Base-by-base conservation (phyloP, 1,139 yeast species). In the Pneumocystis wakefieldiae region DNA sequence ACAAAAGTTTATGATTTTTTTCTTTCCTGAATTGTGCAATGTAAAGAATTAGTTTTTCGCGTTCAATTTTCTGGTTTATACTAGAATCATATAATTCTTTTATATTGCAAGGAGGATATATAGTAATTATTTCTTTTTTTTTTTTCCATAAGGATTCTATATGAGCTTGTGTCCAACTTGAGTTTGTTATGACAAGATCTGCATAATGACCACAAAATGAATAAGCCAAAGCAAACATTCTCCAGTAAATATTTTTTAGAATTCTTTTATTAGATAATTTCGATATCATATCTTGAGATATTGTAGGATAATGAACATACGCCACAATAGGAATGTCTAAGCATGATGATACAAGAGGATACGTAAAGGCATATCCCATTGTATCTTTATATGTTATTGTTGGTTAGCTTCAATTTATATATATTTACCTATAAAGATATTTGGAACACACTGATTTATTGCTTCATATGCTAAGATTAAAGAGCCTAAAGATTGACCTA, bases 11-110 rank as follows among this genome's bases (percentile, higher is more conserved):
- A 71, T 94, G 98, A 67, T 98, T 83, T 74, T 94, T 94, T 73
- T 94, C 99, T 0, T 96, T 94, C 65, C 99, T 82, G 75, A 88
- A 94, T 74, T 94, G 99, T 0, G 97, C 97, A 62, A 94, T 76
- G 66, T 86, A 89, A 8, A 92, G 79, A 65, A 90, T 77, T 42
- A 79, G 78, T 63, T 85, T 82, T 63, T 78, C 75, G 66, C 95
- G 78, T 0, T 66, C 65, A 36, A 60, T 64, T 15, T 65, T 67
- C 3, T 68, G 38, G 15, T 67, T 67, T 12, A 71, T 69, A 19
- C 67, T 68, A 57, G 76, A 73, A 48, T 48, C 32, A 19, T 48
- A 48, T 19, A 80, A 73, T 62, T 77, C 77, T 68, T 83, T 87
- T 5, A 87, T 83, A 3, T 90, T 87, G 71, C 95, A 86, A 0